Percentiles rank a stretch among this genome's conserved stretches.
phyloP scores from a whole-genome alignment of 2,329 filamentous ascomycete genomes.

The Thielaviopsis ethacetica region DNA sequence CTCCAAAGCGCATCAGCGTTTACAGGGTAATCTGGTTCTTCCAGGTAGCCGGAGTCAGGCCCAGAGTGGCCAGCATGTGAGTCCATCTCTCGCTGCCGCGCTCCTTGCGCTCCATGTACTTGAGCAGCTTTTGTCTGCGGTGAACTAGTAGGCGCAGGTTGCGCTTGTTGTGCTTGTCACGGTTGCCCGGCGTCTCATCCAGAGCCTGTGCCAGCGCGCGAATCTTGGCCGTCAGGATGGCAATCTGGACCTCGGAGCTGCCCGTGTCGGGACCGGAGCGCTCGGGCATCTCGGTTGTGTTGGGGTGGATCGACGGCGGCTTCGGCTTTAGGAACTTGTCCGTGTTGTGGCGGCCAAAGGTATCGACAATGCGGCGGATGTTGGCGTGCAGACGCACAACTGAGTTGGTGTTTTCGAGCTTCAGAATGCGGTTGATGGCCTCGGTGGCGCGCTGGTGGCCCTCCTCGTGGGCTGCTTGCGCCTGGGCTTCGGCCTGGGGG shows the following conservation, averaged over 20 bases:
- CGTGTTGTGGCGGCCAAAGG: constrained; percentile 82
- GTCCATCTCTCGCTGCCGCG: constrained; percentile 82
- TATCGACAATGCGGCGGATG: constrained; percentile 66
- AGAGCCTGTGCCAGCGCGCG: constrained; percentile 59
- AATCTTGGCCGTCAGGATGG: constrained; percentile 90
- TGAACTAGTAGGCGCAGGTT: constrained; percentile 78
- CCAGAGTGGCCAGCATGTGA: constrained; percentile 67
- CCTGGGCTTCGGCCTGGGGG: constrained; percentile 16
- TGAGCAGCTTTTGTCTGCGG: constrained; percentile 71
- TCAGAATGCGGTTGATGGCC: constrained; percentile 65
- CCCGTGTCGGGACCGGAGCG: constrained; percentile 87
- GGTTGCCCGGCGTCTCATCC: constrained; percentile 49
- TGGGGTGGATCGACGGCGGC: constrained; percentile 28
- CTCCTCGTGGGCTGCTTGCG: constrained; percentile 29
- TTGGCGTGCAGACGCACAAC: constrained; percentile 71
- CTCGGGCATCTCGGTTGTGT: constrained; percentile 23
- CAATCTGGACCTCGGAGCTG: constrained; percentile 93
- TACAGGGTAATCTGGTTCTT: constrained; percentile 73
- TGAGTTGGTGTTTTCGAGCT: constrained; percentile 58
- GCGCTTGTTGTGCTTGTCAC: constrained; percentile 88
- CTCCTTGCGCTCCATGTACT: constrained; percentile 78
- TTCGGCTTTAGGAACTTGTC: constrained; percentile 53
- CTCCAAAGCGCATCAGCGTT: constrained; percentile 9
- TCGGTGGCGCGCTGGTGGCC: constrained; percentile 52
- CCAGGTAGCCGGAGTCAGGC: constrained; percentile 77